Conservation (phyloP, 495 filamentous ascomycete species). For the Geopyxis carbonaria region DNA sequence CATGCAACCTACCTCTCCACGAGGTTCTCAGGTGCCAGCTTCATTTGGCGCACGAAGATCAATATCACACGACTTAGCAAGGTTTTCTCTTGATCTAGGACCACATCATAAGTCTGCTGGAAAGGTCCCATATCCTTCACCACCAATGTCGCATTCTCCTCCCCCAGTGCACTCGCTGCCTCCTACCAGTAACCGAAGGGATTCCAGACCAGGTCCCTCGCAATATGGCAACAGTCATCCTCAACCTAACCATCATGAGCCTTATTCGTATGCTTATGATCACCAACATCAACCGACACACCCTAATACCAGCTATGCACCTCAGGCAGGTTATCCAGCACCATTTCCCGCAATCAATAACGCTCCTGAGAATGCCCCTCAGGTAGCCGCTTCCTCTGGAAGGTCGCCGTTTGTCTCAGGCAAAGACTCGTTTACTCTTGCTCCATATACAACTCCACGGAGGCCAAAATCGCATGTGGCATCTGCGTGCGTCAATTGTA, state of each 20-base stretch:
- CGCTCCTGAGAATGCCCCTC: conserved; percentile 23
- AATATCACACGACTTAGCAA: conserved; percentile 42
- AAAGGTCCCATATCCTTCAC: conserved; percentile 52
- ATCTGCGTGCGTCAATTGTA: conserved; percentile 93
- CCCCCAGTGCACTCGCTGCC: conserved; percentile 44
- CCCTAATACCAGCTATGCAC: conserved; percentile 8
- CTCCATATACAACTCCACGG: conserved; percentile 50
- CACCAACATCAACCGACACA: conserved; percentile 3
- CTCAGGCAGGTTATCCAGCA: conserved; percentile 23
- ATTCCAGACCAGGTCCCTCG: too few species aligned
- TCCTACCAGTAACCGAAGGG: too few species aligned
- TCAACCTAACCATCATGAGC: too few species aligned
- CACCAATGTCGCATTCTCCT: conserved; percentile 74
- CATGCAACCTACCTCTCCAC: conserved; percentile 22
- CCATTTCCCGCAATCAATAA: conserved; percentile 18
- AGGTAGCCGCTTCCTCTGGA: conserved; percentile 19
- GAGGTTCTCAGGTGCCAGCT: conserved; percentile 21
- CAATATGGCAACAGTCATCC: too few species aligned
- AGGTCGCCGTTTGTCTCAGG: conserved; percentile 19
- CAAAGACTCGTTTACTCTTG: conserved; percentile 21
- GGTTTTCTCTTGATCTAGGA: conserved; percentile 51
- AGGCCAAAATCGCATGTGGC: conserved; percentile 92
- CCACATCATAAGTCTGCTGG: conserved; percentile 44
- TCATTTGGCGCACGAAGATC: conserved; percentile 46
- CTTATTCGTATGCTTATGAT: too few species aligned